These are phyloP conservation scores for Xanthoconium separans DNA, from an alignment of 1,284 basidiomycete genomes.

Conservation along the genomic window DNA sequence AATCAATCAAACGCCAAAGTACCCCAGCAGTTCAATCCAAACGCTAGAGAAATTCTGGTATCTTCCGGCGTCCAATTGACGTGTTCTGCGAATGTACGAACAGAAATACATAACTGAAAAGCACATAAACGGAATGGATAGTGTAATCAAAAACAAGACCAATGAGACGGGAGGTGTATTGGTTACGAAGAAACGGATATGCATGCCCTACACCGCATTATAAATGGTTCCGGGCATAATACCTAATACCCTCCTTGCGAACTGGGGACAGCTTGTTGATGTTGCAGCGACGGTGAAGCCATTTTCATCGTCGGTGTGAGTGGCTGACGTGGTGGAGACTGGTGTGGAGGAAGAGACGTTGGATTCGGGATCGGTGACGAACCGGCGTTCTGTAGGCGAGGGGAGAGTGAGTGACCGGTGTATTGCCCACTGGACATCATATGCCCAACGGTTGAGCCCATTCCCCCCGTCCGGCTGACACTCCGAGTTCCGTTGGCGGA, in stretches of 20 bases:
- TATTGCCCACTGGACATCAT: conserved; percentile 41
- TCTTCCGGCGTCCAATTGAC: conserved; percentile 24
- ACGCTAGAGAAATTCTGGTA: conserved; percentile 3
- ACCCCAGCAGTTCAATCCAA: neutral
- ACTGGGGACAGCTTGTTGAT: conserved; percentile 51
- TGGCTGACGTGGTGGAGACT: conserved; percentile 55
- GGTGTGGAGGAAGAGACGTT: conserved; percentile 43
- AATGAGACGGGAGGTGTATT: conserved; percentile 20
- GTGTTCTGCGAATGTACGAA: conserved; percentile 29
- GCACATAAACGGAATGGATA: conserved; percentile 39
- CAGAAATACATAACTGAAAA: conserved; percentile 38
- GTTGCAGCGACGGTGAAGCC: conserved; percentile 62
- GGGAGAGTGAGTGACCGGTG: conserved; percentile 47
- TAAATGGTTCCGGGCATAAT: conserved; percentile 8
- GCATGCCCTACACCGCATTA: conserved; percentile 13
- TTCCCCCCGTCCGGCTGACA: conserved; percentile 37
- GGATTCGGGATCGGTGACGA: conserved; percentile 45
- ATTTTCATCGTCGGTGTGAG: conserved; percentile 54
- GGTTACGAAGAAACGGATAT: conserved; percentile 10
- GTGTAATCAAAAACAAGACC: conserved; percentile 35
- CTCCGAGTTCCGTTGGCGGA: conserved; percentile 55
- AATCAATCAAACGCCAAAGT: neutral
- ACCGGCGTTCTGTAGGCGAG: conserved; percentile 49
- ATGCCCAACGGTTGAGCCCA: conserved; percentile 33
- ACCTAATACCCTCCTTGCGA: conserved; percentile 45